A percentile compares a stretch with the other conserved stretches of the same genome.
phyloP scores from a whole-genome alignment of 2,329 filamentous ascomycete genomes.

The Neopestalotiopsis sp. region DNA sequence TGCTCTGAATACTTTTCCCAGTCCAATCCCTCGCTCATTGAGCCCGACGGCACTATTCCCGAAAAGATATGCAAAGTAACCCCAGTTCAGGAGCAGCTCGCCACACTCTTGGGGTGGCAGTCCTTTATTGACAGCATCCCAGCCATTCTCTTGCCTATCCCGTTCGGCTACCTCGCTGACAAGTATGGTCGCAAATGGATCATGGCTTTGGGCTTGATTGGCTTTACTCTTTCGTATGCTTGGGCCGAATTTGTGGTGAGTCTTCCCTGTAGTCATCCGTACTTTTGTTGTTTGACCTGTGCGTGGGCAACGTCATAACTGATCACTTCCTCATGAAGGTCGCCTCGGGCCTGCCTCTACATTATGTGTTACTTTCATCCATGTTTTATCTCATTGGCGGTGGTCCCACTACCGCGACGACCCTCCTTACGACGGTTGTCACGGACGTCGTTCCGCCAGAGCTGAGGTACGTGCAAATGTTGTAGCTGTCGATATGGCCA shows the following conservation, averaged over 20 bases:
- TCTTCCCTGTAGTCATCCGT: background rate
- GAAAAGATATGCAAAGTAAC: slow-evolving; percentile 23
- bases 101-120: slow-evolving; percentile 23
- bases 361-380: slow-evolving; percentile 8
- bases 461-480: slow-evolving; percentile 4
- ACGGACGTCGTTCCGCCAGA: slow-evolving; percentile 8
- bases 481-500: background rate
- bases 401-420: slow-evolving; percentile 4
- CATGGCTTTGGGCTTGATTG: slow-evolving; percentile 16
- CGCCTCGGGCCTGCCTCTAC: background rate
- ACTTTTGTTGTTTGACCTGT: background rate
- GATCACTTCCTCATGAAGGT: background rate
- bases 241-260: slow-evolving; percentile 19
- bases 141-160: slow-evolving; percentile 20
- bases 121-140: slow-evolving; percentile 22
- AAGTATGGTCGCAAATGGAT: slow-evolving; percentile 23
- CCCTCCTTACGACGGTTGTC: slow-evolving; percentile 7
- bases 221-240: slow-evolving; percentile 16
- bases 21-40: slow-evolving; percentile 15
- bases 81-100: slow-evolving; percentile 21
- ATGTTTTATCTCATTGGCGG: slow-evolving; percentile 1
- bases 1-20: slow-evolving; percentile 20
- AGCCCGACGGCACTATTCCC: slow-evolving; percentile 20
- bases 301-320: background rate
- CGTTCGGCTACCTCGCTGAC: slow-evolving; percentile 21